Conservation (phyloP, 345 rosid genomes). For the Syzygium jambos region DNA sequence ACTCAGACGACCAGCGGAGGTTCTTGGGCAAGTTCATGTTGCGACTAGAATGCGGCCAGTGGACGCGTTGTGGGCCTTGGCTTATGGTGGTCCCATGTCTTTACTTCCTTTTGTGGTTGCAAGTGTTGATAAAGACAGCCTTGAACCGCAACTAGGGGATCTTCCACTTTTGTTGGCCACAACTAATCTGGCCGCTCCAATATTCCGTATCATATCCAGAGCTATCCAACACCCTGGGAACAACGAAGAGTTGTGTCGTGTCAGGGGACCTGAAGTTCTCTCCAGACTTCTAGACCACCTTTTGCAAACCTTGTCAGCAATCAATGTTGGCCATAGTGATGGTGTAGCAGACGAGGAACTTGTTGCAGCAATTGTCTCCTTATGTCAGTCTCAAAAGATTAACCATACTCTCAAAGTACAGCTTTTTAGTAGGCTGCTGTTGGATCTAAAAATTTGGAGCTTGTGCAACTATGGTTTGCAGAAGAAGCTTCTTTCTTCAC, state of each 20-base stretch:
- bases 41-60: constrained; percentile 79
- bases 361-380: constrained; percentile 90
- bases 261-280: constrained; percentile 84
- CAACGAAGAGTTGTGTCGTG: constrained; percentile 79
- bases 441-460: constrained; percentile 95
- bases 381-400: constrained; percentile 82
- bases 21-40: constrained; percentile 98
- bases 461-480: constrained; percentile 95
- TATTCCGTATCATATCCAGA: constrained; percentile 72
- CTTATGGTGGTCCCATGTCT: constrained; percentile 95
- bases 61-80: constrained; percentile 95
- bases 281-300: constrained; percentile 81
- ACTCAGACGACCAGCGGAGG: constrained; percentile 89
- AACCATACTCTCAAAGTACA: constrained; percentile 90
- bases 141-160: constrained; percentile 70
- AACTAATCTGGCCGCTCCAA: constrained; percentile 77
- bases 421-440: constrained; percentile 76
- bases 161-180: constrained; percentile 50
- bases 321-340: constrained; percentile 43
- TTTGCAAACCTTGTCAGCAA: constrained; percentile 67
- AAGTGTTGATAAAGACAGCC: constrained; percentile 58
- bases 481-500: constrained; percentile 89
- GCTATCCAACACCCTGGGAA: constrained; percentile 85
- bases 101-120: constrained; percentile 83
- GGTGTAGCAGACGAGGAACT: constrained; percentile 91